These are phyloP conservation scores for Backusella circina DNA, from an alignment of 192 early-diverging fungal genomes.

Conservation along the genomic window DNA sequence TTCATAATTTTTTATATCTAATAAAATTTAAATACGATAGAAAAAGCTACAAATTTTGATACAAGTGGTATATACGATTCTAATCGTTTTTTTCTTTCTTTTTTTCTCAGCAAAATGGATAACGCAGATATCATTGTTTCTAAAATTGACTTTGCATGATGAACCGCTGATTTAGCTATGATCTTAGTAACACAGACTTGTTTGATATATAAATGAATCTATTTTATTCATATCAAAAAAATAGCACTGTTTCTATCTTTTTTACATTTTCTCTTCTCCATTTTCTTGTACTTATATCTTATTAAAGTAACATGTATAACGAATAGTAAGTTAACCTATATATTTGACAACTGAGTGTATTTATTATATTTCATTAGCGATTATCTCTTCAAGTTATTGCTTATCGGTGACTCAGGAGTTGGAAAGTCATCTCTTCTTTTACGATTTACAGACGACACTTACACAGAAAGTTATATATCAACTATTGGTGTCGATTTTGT, in stretches of 20 bases:
- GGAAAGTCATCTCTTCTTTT: conserved; percentile 96
- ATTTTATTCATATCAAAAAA: not conserved
- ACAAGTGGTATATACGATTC: not conserved
- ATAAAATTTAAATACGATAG: not conserved
- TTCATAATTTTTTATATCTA: too few relatives aligned
- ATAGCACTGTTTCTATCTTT: not conserved
- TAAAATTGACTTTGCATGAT: not conserved
- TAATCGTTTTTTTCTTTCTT: not conserved
- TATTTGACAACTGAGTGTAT: not conserved
- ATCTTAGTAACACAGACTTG: not conserved
- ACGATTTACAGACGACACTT: conserved; percentile 97
- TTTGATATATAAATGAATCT: not conserved
- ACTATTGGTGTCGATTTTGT: conserved; percentile 99
- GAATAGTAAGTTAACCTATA: not conserved
- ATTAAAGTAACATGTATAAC: not conserved
- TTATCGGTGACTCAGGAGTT: conserved; percentile 98
- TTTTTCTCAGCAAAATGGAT: not conserved
- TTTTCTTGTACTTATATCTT: not conserved
- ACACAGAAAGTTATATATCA: conserved; percentile 96
- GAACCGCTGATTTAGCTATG: not conserved
- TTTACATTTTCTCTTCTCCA: not conserved
- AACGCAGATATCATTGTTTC: not conserved
- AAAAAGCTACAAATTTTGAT: not conserved
- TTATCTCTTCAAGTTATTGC: conserved; percentile 96
- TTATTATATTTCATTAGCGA: conserved; percentile 55